A percentile compares a stretch with the other conserved stretches of the same genome.
These are phyloP conservation scores for Septoria linicola DNA, from an alignment of 2,329 filamentous ascomycete species.

Conservation along the genomic window DNA sequence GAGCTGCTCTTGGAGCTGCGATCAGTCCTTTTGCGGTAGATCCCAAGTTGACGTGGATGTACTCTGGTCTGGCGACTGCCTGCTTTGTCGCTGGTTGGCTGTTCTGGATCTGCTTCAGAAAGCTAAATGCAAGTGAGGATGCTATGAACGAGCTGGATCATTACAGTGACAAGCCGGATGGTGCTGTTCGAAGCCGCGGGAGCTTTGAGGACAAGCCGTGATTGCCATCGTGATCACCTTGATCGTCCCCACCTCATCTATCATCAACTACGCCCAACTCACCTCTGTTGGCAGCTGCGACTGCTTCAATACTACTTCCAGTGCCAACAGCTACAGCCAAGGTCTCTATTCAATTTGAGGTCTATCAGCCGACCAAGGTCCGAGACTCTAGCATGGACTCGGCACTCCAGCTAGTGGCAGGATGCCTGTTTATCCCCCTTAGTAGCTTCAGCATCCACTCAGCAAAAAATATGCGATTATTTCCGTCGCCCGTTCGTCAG, in stretches of 20 bases:
- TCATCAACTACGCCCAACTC: too few relatives aligned
- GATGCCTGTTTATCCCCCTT: too few relatives aligned
- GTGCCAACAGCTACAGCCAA: too few relatives aligned
- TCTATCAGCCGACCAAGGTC: too few relatives aligned
- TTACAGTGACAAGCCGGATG: conserved; percentile 12
- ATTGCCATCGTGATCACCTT: not conserved
- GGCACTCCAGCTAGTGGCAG: too few relatives aligned
- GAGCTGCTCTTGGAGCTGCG: conserved; percentile 59
- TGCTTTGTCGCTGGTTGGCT: conserved; percentile 21
- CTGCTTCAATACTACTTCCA: too few relatives aligned
- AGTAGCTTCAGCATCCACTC: too few relatives aligned
- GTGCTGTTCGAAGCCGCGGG: not conserved
- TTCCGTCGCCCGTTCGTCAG: too few relatives aligned
- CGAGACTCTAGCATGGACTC: too few relatives aligned
- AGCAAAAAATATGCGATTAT: too few relatives aligned
- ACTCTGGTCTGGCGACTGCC: conserved; percentile 20
- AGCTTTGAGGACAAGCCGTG: not conserved
- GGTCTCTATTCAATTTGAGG: too few relatives aligned
- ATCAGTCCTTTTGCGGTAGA: conserved; percentile 61
- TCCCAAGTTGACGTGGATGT: conserved; percentile 63
- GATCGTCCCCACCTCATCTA: not conserved
- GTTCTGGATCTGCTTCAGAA: conserved; percentile 46
- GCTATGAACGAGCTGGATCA: conserved; percentile 21
- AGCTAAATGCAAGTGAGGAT: conserved; percentile 22
- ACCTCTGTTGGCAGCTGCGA: too few relatives aligned